phyloP scores from a whole-genome alignment of 2,329 filamentous ascomycete species.

The Bipolaris sorokiniana region DNA sequence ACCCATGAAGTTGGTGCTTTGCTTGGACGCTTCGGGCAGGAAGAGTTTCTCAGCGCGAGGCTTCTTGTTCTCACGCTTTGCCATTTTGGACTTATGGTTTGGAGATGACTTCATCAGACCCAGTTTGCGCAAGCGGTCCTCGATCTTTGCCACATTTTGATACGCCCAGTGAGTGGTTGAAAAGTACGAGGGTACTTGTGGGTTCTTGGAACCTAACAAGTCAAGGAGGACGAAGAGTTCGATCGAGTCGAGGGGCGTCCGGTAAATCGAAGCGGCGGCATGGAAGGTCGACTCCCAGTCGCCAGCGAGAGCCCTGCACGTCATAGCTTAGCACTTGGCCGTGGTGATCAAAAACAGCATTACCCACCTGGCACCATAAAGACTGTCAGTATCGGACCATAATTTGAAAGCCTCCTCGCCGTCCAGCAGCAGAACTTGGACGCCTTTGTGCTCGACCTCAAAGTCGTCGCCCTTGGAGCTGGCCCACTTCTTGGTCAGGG shows the following conservation, averaged over 20 bases:
- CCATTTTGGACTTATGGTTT: conserved; percentile 54
- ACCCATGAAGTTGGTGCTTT: conserved; percentile 57
- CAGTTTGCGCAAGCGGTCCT: conserved; percentile 73
- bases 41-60: conserved; percentile 58
- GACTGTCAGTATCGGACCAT: conserved; percentile 82
- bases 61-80: conserved; percentile 36
- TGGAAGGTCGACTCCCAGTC: conserved; percentile 78
- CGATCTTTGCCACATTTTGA: conserved; percentile 73
- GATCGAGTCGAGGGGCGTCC: conserved; percentile 78
- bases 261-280: conserved; percentile 73
- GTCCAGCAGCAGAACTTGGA: conserved; percentile 90
- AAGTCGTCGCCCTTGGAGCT: conserved; percentile 55
- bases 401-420: conserved; percentile 88
- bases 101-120: conserved; percentile 69
- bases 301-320: conserved; percentile 72
- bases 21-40: conserved; percentile 63
- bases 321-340: not conserved
- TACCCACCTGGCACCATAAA: conserved; percentile 82
- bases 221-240: conserved; percentile 89
- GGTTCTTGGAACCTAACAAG: conserved; percentile 74
- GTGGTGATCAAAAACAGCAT: not conserved
- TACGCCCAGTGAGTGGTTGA: conserved; percentile 95
- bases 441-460: conserved; percentile 73
- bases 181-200: conserved; percentile 84
- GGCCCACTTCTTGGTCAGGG: conserved; percentile 86